Percentiles rank a stretch among this genome's conserved stretches.
Conservation (phyloP, 2,329 filamentous ascomycete genomes). For the Cladophialophora immunda region DNA sequence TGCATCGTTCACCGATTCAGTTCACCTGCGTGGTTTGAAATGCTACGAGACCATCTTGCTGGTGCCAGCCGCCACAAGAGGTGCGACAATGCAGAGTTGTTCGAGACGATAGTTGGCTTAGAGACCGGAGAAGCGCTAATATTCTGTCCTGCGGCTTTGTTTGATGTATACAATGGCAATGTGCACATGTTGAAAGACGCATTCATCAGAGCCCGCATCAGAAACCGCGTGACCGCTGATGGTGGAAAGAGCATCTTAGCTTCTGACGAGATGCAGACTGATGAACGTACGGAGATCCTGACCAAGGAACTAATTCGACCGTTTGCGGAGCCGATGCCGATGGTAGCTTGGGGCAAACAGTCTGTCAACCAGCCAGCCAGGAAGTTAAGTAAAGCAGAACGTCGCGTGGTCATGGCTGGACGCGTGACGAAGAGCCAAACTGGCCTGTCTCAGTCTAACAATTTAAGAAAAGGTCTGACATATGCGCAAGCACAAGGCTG, state of each 20-base stretch:
- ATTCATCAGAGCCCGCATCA: constrained; percentile 51
- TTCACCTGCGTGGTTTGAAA: constrained; percentile 68
- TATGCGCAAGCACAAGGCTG: neutral
- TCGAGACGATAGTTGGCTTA: constrained; percentile 59
- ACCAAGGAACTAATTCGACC: constrained; percentile 19
- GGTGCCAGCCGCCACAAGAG: constrained; percentile 45
- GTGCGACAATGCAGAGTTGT: constrained; percentile 45
- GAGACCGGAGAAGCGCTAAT: constrained; percentile 59
- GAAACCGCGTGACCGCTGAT: constrained; percentile 54
- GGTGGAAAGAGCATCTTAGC: constrained; percentile 53
- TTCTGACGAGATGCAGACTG: constrained; percentile 29
- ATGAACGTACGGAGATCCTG: neutral
- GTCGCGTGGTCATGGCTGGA: neutral
- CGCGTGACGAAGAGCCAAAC: neutral
- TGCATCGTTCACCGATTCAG: constrained; percentile 77
- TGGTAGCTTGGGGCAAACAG: neutral
- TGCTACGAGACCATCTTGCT: constrained; percentile 59
- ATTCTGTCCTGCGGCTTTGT: constrained; percentile 58
- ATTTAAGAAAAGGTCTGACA: neutral
- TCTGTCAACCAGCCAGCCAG: neutral
- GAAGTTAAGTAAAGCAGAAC: neutral
- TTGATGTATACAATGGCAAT: constrained; percentile 43
- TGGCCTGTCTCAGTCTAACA: neutral
- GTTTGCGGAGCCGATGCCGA: neutral
- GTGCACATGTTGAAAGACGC: constrained; percentile 41